Percentiles rank a stretch among this genome's conserved stretches.
phyloP scores from a whole-genome alignment of 371 early-diverging fungal species.

The Apophysomyces sp. region DNA sequence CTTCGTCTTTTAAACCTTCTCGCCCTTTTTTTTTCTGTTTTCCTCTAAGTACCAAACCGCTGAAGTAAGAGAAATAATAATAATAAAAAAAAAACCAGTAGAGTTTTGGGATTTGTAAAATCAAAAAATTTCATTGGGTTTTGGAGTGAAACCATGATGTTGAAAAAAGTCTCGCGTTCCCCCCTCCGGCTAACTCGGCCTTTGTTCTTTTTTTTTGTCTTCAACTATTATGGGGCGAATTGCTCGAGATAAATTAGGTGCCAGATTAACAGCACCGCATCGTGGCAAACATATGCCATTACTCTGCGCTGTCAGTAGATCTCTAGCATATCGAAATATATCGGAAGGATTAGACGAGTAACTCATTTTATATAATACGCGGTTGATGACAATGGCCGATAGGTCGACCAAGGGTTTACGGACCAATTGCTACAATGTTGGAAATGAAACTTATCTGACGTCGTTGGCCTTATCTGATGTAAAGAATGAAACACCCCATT shows the following conservation, averaged over 20 bases:
- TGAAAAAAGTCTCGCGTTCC: not conserved
- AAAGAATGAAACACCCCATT: not conserved
- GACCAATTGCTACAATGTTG: conserved; percentile 14
- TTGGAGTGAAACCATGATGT: not conserved
- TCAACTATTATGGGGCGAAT: conserved; percentile 24
- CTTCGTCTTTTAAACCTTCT: not conserved
- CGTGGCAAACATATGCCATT: conserved; percentile 26
- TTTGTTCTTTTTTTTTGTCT: conserved; percentile 4
- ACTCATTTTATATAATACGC: not conserved
- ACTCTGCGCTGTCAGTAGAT: conserved; percentile 19
- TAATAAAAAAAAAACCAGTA: not conserved
- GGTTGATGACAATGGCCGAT: not conserved
- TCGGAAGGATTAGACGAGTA: conserved; percentile 32
- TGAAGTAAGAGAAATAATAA: not conserved
- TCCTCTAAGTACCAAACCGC: not conserved
- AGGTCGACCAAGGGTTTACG: conserved; percentile 26
- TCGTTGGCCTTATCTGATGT: conserved; percentile 31
- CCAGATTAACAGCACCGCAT: conserved; percentile 6
- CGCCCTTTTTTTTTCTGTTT: not conserved
- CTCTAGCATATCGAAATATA: conserved; percentile 25
- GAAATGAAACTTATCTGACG: conserved; percentile 24
- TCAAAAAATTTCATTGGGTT: not conserved
- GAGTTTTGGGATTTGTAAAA: not conserved
- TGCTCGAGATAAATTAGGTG: conserved; percentile 6
- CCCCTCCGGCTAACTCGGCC: not conserved